Base-by-base conservation (phyloP, 345 rosid species). In the Bruguiera parviflora region DNA sequence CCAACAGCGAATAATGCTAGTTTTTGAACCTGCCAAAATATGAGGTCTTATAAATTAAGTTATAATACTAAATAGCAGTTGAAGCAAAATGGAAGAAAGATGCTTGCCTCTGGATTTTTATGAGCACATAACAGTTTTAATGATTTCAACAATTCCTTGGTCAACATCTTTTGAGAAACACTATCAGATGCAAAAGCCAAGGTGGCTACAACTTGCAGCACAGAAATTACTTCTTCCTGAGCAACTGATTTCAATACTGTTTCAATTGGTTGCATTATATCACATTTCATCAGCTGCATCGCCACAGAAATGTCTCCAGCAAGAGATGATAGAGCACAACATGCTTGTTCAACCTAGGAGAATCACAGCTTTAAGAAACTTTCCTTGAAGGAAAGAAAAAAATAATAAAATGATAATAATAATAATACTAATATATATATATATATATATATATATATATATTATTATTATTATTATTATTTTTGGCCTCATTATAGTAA, bases 261-360 rank as follows among this genome's bases (percentile, higher is more conserved):
- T 83, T 90, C 96, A 79, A 86, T 86, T 58, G 96, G 98, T 81
- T 92, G 87, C 99, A 95, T 90, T 66, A 92, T 89, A 74, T 95
- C 99, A 62, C 97, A 95, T 84, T 95, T 95, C 88, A 95, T 89
- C 80, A 95, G 83, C 84, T 87, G 92, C 91, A 95, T 82, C 35
- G 94, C 96, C 43, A 95, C 89, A 7, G 92, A 86, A 66, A 92
- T 83, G 75, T 95, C 99, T 84, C 83, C 90, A 71, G 97, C 90
- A 77, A 95, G 97, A 79, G 96, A 82, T 57, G 98, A 95, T 73
- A 95, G 82, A 66, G 97, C 96, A 72, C 83, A 92, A 76, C 98
- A 92, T 71, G 99, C 99, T 86, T 95, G 96, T 79, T 92, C 88
- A 63, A 95, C 97, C 99, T 95, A 81, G 73, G 65, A 84, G 75